Conservation (phyloP, 2,329 filamentous ascomycete species). For the Onygenales sp. region DNA sequence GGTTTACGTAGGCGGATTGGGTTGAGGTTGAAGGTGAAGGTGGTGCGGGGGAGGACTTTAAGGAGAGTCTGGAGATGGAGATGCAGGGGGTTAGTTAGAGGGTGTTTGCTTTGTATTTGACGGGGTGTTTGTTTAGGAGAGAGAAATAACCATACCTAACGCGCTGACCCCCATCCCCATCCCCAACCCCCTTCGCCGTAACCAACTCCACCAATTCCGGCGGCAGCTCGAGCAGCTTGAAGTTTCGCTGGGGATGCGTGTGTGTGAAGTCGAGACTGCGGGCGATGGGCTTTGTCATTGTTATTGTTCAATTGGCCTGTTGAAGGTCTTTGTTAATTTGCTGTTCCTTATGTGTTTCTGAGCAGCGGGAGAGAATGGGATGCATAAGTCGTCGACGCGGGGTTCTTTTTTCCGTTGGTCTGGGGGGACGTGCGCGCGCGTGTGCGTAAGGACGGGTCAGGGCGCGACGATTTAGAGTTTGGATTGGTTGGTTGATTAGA, state of each 20-base stretch:
- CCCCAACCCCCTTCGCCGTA: slow-evolving; percentile 25
- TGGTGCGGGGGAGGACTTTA: slow-evolving; percentile 25
- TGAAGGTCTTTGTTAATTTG: not conserved
- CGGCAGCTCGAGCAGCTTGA: slow-evolving; percentile 53
- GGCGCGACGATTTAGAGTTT: too few relatives aligned
- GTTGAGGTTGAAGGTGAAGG: slow-evolving; percentile 6
- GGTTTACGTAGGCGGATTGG: slow-evolving; percentile 38
- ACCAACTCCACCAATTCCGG: slow-evolving; percentile 47
- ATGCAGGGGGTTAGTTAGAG: not conserved
- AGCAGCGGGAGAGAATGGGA: too few relatives aligned
- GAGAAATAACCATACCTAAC: slow-evolving; percentile 18
- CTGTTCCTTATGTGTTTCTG: too few relatives aligned
- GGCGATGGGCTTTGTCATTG: slow-evolving; percentile 31
- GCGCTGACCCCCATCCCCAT: not conserved
- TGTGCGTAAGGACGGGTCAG: too few relatives aligned
- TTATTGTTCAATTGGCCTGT: not conserved
- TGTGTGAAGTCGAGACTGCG: slow-evolving; percentile 32
- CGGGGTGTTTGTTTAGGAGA: not conserved
- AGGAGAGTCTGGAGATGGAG: slow-evolving; percentile 23
- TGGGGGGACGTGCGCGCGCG: too few relatives aligned
- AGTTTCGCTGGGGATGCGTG: slow-evolving; percentile 39
- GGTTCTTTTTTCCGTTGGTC: too few relatives aligned
- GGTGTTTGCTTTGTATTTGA: not conserved
- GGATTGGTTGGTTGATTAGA: too few relatives aligned
- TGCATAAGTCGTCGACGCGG: too few relatives aligned